phyloP scores from a whole-genome alignment of 2,329 filamentous ascomycete species.

The Laburnicola sp. region DNA sequence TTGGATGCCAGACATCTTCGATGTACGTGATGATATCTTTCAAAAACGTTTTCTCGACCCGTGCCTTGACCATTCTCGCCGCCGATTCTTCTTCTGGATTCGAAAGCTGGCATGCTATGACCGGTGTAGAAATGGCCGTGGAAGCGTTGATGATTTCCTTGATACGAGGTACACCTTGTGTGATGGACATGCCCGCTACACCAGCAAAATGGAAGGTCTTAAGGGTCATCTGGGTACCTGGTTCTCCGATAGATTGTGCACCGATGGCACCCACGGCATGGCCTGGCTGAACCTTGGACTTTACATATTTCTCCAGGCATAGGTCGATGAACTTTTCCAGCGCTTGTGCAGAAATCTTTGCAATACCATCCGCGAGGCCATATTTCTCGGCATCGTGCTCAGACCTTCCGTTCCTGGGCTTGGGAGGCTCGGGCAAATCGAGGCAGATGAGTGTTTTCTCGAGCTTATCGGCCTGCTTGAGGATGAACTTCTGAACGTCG shows the following conservation, averaged over 20 bases:
- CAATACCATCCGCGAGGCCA: constrained; percentile 65
- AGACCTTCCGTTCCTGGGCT: constrained; percentile 9
- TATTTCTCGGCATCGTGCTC: constrained; percentile 46
- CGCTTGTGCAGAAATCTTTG: constrained; percentile 78
- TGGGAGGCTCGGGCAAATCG: constrained; percentile 23
- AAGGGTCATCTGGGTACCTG: constrained; percentile 97
- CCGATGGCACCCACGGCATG: constrained; percentile 96
- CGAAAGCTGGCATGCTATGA: constrained; percentile 83
- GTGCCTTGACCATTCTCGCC: constrained; percentile 87
- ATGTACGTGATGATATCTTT: constrained; percentile 78
- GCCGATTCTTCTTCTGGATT: constrained; percentile 75
- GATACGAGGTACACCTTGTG: constrained; percentile 98
- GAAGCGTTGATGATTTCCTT: constrained; percentile 99
- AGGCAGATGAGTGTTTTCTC: constrained; percentile 47
- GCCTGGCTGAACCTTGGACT: constrained; percentile 88
- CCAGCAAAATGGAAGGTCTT: constrained; percentile 99
- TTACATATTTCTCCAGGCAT: constrained; percentile 87
- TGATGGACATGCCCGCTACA: constrained; percentile 99
- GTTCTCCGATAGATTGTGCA: constrained; percentile 96
- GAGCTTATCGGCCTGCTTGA: constrained; percentile 65
- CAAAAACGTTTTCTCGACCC: constrained; percentile 93
- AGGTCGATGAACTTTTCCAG: constrained; percentile 75
- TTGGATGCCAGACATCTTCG: constrained; percentile 84
- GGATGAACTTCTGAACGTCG: constrained; percentile 74
- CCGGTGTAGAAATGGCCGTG: constrained; percentile 87